These are phyloP conservation scores for Diaporthe nobilis DNA, from an alignment of 2,329 filamentous ascomycete genomes.

Conservation along the genomic window DNA sequence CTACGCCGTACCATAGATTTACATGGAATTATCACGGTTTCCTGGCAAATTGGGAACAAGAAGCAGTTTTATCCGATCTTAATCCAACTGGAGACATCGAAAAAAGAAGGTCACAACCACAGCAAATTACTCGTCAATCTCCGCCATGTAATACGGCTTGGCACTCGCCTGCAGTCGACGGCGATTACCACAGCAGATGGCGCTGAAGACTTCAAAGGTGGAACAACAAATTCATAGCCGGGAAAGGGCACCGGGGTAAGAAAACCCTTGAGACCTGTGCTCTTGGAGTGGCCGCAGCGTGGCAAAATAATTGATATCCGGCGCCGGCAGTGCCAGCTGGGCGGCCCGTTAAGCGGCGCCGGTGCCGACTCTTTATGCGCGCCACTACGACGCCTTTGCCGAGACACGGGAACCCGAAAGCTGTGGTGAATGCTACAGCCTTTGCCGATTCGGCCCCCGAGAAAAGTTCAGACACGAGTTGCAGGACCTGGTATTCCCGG, in stretches of 20 bases:
- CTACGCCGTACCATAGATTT: not conserved
- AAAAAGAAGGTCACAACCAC: not conserved
- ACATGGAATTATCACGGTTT: not conserved
- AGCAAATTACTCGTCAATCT: not conserved
- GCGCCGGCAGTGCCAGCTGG: not conserved
- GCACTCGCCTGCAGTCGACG: not conserved
- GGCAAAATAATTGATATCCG: not conserved
- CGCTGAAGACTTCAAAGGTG: not conserved
- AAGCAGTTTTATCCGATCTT: not conserved
- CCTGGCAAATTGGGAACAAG: not conserved
- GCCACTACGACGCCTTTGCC: slow-evolving; percentile 10
- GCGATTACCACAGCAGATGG: not conserved
- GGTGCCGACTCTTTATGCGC: not conserved
- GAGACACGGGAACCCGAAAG: not conserved
- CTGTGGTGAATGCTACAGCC: not conserved
- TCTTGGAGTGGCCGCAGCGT: not conserved
- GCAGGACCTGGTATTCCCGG: not conserved
- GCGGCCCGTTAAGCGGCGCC: slow-evolving; percentile 10
- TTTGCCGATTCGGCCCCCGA: not conserved
- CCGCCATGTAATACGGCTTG: not conserved
- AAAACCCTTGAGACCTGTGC: not conserved
- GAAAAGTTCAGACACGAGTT: not conserved
- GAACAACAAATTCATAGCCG: not conserved
- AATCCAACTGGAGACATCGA: too few relatives aligned
- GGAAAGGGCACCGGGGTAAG: not conserved